These are phyloP conservation scores for Raddia guianensis DNA, from an alignment of 176 grass and related monocot species.

Conservation along the genomic window DNA sequence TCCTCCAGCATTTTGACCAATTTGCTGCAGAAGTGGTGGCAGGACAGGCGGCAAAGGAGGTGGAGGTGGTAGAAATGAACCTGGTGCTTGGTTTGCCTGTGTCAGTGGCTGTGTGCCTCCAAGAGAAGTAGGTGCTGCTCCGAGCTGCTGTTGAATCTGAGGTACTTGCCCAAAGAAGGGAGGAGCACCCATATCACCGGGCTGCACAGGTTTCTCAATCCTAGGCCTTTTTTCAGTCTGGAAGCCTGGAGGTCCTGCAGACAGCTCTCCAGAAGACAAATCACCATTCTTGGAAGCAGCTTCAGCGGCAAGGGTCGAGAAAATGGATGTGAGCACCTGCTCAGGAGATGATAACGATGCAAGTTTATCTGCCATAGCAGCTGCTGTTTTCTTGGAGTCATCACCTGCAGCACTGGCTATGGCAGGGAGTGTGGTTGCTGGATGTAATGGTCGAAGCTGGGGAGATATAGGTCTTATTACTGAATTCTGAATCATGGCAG, in stretches of 20 bases:
- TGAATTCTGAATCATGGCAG: slow-evolving; percentile 36
- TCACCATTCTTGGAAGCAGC: slow-evolving; percentile 54
- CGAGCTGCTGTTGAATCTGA: slow-evolving; percentile 52
- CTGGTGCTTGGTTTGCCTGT: slow-evolving; percentile 45
- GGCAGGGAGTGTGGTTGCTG: slow-evolving; percentile 33
- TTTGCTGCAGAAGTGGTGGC: slow-evolving; percentile 70
- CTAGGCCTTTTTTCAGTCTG: slow-evolving; percentile 71
- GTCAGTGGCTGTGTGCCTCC: slow-evolving; percentile 33
- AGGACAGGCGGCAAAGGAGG: slow-evolving; percentile 61
- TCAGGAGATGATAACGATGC: slow-evolving; percentile 77
- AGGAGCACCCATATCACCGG: slow-evolving; percentile 44
- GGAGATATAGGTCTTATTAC: slow-evolving; percentile 31
- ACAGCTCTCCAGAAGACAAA: slow-evolving; percentile 38
- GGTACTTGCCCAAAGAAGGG: slow-evolving; percentile 51
- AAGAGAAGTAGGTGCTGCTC: slow-evolving; percentile 43
- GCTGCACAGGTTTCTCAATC: slow-evolving; percentile 52
- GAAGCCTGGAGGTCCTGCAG: slow-evolving; percentile 59
- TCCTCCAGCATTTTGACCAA: slow-evolving; percentile 56
- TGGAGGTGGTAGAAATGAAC: slow-evolving; percentile 60
- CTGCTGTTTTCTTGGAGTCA: slow-evolving; percentile 84
- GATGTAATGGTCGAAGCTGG: slow-evolving; percentile 49
- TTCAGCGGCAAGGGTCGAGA: slow-evolving; percentile 73
- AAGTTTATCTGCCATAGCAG: slow-evolving; percentile 88
- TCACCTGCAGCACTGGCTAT: slow-evolving; percentile 48
- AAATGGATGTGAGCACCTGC: slow-evolving; percentile 66